phyloP scores from a whole-genome alignment of 2,329 filamentous ascomycete genomes.

The Diaporthe longicolla region DNA sequence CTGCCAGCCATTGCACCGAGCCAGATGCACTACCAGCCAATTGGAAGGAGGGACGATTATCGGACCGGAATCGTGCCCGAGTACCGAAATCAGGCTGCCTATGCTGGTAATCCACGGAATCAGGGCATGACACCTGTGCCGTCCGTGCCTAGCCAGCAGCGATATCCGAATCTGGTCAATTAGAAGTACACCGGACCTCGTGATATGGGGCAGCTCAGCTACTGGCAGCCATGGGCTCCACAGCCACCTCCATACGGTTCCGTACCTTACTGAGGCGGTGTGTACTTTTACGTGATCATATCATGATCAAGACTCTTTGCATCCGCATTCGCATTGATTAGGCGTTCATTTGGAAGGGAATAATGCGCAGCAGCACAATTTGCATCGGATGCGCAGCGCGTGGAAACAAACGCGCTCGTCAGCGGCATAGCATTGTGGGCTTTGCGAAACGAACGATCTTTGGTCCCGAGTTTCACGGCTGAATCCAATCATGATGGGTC shows the following conservation, averaged over 20 bases:
- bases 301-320: slow-evolving; percentile 10
- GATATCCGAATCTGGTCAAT: slow-evolving; percentile 38
- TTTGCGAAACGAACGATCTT: slow-evolving; percentile 9
- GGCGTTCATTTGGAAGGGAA: slow-evolving; percentile 20
- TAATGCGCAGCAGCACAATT: slow-evolving; percentile 12
- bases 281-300: slow-evolving; percentile 30
- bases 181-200: slow-evolving; percentile 22
- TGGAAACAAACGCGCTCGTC: neutral
- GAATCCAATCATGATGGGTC: slow-evolving; percentile 15
- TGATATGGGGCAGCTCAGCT: slow-evolving; percentile 16
- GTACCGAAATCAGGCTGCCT: slow-evolving; percentile 52
- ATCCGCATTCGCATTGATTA: slow-evolving; percentile 11
- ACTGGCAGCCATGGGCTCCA: neutral
- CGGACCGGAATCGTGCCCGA: slow-evolving; percentile 80
- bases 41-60: slow-evolving; percentile 78
- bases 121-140: slow-evolving; percentile 29
- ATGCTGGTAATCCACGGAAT: slow-evolving; percentile 30
- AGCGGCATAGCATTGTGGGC: slow-evolving; percentile 27
- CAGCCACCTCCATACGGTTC: neutral
- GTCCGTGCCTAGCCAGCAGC: slow-evolving; percentile 36
- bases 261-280: neutral
- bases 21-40: slow-evolving; percentile 87
- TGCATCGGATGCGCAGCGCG: slow-evolving; percentile 28
- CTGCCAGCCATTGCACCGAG: slow-evolving; percentile 69
- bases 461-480: slow-evolving; percentile 15